These are phyloP conservation scores for Limtongia smithiae DNA, from an alignment of 805 yeast species.

Conservation along the genomic window DNA sequence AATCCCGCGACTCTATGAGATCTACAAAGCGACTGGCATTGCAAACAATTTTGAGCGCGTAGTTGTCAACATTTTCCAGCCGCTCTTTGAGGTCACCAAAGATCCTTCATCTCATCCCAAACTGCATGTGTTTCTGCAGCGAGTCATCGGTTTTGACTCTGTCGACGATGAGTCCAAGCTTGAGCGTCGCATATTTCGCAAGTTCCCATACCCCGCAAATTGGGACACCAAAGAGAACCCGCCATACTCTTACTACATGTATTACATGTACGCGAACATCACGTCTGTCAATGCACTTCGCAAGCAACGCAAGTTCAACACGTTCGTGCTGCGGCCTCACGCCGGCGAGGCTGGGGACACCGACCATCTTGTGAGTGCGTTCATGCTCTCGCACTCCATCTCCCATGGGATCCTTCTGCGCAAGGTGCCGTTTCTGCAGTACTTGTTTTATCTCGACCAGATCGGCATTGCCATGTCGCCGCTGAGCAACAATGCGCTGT, in stretches of 20 bases:
- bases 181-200: constrained; percentile 76
- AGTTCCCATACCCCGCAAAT: constrained; percentile 77
- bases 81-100: constrained; percentile 83
- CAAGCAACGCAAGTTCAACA: constrained; percentile 67
- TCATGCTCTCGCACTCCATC: constrained; percentile 83
- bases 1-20: constrained; percentile 87
- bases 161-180: constrained; percentile 96
- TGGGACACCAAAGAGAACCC: constrained; percentile 84
- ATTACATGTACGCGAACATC: constrained; percentile 82
- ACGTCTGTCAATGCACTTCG: constrained; percentile 85
- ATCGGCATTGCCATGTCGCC: constrained; percentile 99
- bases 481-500: constrained; percentile 90
- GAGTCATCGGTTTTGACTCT: constrained; percentile 96
- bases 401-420: constrained; percentile 93
- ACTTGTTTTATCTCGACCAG: constrained; percentile 88
- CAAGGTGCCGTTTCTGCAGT: constrained; percentile 92
- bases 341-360: constrained; percentile 99
- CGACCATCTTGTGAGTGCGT: constrained; percentile 89
- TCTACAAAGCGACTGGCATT: constrained; percentile 73
- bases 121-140: constrained; percentile 76
- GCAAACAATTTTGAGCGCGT: constrained; percentile 73
- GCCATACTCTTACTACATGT: constrained; percentile 94
- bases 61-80: constrained; percentile 73
- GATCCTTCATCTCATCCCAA: constrained; percentile 90
- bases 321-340: constrained; percentile 94